These are phyloP conservation scores for Pichia sp. DNA, from an alignment of 1,139 yeast genomes.

Conservation along the genomic window DNA sequence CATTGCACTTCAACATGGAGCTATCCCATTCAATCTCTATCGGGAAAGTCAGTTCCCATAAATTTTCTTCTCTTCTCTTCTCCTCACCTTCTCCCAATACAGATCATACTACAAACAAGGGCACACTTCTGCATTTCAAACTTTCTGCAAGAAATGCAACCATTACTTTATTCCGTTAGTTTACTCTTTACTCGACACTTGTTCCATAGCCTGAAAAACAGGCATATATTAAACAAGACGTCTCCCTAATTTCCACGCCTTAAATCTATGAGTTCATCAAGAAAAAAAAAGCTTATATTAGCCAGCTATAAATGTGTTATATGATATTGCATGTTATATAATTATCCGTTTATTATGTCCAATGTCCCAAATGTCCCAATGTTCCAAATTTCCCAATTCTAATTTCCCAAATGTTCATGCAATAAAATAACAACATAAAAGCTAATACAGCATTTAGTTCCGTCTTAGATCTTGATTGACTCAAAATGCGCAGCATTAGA, in stretches of 20 bases:
- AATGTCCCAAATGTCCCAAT: not conserved
- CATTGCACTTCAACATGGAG: not conserved
- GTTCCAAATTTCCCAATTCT: not conserved
- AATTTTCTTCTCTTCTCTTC: not conserved
- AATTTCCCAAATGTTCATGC: slow-evolving; percentile 3
- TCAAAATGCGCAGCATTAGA: slow-evolving; percentile 1
- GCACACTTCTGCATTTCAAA: not conserved
- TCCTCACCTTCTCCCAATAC: not conserved
- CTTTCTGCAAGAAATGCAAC: not conserved
- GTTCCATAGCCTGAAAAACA: not conserved
- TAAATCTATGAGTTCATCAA: not conserved
- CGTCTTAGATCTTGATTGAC: not conserved
- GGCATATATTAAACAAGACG: not conserved
- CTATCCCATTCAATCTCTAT: not conserved
- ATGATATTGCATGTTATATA: slow-evolving; percentile 4
- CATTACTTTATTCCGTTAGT: not conserved
- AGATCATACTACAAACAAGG: not conserved
- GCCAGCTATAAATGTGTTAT: not conserved
- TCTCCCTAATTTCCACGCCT: not conserved
- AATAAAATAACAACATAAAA: slow-evolving; percentile 2
- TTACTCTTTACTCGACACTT: slow-evolving; percentile 1
- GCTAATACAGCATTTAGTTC: not conserved
- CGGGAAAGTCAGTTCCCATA: not conserved
- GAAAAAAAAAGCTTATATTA: slow-evolving; percentile 4
- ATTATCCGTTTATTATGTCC: not conserved